A percentile compares a stretch with the other conserved stretches of the same genome.
phyloP scores from a whole-genome alignment of 1,284 basidiomycete species.

The Cryptococcus jaspeensis region DNA sequence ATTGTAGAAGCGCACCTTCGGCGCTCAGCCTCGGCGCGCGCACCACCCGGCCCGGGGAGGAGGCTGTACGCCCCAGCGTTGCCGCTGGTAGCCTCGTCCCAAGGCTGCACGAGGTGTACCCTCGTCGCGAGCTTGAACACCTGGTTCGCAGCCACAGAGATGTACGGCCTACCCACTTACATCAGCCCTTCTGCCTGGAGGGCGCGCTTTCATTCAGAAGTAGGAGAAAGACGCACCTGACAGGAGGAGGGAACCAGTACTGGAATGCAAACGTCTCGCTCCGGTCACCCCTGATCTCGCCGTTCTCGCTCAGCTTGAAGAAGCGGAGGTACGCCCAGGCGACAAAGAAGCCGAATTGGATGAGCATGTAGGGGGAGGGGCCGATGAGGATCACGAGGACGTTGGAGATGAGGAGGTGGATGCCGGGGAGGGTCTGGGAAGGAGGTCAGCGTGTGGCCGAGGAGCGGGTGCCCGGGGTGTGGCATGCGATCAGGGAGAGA shows the following conservation, averaged over 20 bases:
- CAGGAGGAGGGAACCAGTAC: slow-evolving; percentile 92
- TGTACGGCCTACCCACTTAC: slow-evolving; percentile 51
- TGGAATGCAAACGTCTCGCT: slow-evolving; percentile 96
- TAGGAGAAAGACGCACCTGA: slow-evolving; percentile 63
- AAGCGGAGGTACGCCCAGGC: slow-evolving; percentile 94
- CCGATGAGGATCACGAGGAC: slow-evolving; percentile 83
- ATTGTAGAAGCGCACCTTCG: slow-evolving; percentile 61
- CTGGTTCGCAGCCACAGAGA: slow-evolving; percentile 67
- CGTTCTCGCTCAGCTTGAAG: slow-evolving; percentile 76
- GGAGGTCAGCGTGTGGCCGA: not conserved
- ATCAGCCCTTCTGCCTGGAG: not conserved
- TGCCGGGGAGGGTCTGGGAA: slow-evolving; percentile 79
- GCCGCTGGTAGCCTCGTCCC: slow-evolving; percentile 58
- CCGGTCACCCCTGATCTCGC: slow-evolving; percentile 69
- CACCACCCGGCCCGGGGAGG: slow-evolving; percentile 71
- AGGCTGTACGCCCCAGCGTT: slow-evolving; percentile 64
- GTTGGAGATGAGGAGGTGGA: slow-evolving; percentile 86
- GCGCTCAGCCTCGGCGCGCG: slow-evolving; percentile 89
- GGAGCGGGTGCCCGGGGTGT: not conserved
- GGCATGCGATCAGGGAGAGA: too few species aligned
- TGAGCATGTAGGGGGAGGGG: slow-evolving; percentile 91
- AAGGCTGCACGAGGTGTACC: slow-evolving; percentile 73
- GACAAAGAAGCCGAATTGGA: slow-evolving; percentile 97
- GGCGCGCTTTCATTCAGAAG: not conserved
- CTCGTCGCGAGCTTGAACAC: slow-evolving; percentile 62